A percentile compares a stretch with the other conserved stretches of the same genome.
phyloP scores from a whole-genome alignment of 2,329 filamentous ascomycete genomes.

The Verticillium albo-atrum region DNA sequence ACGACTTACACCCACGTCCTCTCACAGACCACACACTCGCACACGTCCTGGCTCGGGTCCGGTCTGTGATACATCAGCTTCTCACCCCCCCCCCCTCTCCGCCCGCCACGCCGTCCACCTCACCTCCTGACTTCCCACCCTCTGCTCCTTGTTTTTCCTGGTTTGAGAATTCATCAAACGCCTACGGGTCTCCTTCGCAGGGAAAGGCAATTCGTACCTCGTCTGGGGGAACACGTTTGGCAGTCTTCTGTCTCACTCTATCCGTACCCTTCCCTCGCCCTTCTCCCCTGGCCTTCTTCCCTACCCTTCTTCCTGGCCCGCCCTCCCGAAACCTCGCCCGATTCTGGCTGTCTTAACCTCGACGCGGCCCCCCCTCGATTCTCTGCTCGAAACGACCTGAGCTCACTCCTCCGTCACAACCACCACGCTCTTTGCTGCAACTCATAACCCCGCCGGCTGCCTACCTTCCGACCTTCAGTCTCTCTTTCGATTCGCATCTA shows the following conservation, averaged over 20 bases:
- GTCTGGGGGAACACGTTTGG: constrained; percentile 1
- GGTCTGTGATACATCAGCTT: constrained; percentile 10
- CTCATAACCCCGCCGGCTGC: constrained; percentile 13
- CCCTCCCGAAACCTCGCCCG: neutral
- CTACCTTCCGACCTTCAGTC: constrained; percentile 13
- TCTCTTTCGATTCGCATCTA: constrained; percentile 8
- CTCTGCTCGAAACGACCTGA: constrained; percentile 3
- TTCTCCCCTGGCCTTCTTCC: neutral
- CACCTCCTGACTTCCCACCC: neutral
- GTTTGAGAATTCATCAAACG: neutral
- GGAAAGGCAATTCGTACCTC: neutral
- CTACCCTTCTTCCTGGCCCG: neutral
- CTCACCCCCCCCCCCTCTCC: neutral
- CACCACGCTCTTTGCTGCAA: constrained; percentile 19
- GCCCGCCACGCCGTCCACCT: neutral
- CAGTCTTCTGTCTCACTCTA: constrained; percentile 3
- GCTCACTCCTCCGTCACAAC: constrained; percentile 15
- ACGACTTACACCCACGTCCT: constrained; percentile 9
- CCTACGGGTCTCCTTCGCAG: neutral
- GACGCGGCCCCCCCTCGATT: neutral
- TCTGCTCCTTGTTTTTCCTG: constrained; percentile 1
- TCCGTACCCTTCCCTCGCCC: neutral
- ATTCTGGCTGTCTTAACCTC: neutral
- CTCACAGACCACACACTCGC: constrained; percentile 6
- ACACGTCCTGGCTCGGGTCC: too few species aligned